These are phyloP conservation scores for Fraxinus nigra DNA, from an alignment of 305 asterid species.

Conservation along the genomic window DNA sequence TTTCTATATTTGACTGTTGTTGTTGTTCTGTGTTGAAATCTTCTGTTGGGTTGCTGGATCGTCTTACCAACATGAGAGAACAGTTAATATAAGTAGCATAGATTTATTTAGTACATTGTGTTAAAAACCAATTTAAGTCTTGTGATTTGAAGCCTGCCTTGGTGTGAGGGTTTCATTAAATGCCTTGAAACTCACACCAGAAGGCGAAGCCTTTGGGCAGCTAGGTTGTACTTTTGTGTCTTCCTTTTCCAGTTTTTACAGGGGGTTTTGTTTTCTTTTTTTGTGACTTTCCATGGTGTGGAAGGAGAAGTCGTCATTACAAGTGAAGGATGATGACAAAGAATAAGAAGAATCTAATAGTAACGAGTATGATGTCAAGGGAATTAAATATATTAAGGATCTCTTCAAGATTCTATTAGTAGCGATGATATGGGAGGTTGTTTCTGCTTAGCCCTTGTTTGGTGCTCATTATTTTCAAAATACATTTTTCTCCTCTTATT, in stretches of 20 bases:
- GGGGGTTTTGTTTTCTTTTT: background rate
- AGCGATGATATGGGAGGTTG: background rate
- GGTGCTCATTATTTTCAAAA: too few species aligned
- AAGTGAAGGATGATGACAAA: background rate
- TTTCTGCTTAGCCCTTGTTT: background rate
- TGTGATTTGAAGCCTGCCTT: background rate
- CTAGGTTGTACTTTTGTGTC: background rate
- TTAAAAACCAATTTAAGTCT: background rate
- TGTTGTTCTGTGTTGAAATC: background rate
- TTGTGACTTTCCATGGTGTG: background rate
- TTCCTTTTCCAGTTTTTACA: background rate
- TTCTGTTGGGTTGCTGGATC: background rate
- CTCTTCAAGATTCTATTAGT: background rate
- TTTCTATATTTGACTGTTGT: background rate
- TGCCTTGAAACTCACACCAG: background rate
- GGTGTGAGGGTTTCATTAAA: background rate
- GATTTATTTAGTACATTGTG: background rate
- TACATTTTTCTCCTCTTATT: too few species aligned
- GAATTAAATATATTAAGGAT: background rate
- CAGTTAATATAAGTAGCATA: background rate
- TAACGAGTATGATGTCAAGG: background rate
- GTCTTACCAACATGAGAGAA: background rate
- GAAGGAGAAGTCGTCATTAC: background rate
- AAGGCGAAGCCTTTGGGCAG: background rate
- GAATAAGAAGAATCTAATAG: background rate